A percentile compares a stretch with the other conserved stretches of the same genome.
Conservation (phyloP, 208 protist genomes). For the Plasmodiophora brassicae region DNA sequence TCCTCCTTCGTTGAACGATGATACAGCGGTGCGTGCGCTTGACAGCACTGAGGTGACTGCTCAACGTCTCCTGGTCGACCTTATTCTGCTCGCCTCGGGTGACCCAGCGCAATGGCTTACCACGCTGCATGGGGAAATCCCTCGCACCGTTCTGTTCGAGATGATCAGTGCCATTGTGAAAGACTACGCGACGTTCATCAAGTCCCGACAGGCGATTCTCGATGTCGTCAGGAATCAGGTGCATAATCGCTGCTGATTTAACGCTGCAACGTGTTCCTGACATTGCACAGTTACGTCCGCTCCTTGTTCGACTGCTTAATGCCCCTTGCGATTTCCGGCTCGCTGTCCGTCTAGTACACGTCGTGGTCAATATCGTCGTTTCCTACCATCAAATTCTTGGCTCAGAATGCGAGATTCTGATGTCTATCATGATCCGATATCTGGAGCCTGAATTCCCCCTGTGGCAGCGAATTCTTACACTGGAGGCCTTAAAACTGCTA, state of each 20-base stretch:
- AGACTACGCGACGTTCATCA: not conserved
- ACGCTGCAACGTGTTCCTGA: not conserved
- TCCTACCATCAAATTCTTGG: not conserved
- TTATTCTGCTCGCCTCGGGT: not conserved
- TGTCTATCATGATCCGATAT: not conserved
- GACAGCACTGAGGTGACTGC: not conserved
- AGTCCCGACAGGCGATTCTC: not conserved
- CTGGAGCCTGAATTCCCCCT: slow-evolving; percentile 16
- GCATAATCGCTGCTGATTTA: not conserved
- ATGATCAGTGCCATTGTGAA: slow-evolving; percentile 7
- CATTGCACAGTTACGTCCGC: not conserved
- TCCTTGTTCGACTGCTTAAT: not conserved
- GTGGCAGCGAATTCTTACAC: not conserved
- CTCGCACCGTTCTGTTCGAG: slow-evolving; percentile 13
- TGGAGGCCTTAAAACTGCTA: not conserved
- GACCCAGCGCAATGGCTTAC: slow-evolving; percentile 17
- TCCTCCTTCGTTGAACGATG: not conserved
- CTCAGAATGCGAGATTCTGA: not conserved
- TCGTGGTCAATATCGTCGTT: not conserved
- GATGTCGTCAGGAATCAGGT: slow-evolving; percentile 16
- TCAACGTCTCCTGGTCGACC: not conserved
- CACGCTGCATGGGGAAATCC: not conserved
- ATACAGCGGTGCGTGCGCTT: not conserved
- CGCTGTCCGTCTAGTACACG: not conserved
- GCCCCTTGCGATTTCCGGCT: not conserved